Base-by-base conservation (phyloP, 2,329 filamentous ascomycete genomes). In the Plectosphaerella plurivora region DNA sequence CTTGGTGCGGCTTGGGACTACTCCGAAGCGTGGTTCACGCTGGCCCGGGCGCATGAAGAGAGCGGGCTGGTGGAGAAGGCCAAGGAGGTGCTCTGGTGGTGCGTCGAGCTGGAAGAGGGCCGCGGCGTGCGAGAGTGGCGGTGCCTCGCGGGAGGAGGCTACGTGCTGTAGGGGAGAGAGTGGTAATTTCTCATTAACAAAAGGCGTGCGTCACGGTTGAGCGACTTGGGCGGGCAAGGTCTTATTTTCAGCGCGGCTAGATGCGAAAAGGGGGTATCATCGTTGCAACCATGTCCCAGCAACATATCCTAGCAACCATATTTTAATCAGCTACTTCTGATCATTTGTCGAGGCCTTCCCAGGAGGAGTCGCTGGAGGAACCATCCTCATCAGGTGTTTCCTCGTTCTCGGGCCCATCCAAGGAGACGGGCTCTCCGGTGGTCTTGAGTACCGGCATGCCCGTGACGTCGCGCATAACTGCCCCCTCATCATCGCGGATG, bases 1-100 rank as follows among this genome's bases (percentile, higher is more conserved):
- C 81, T 92, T 9, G 93, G 93, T 9, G 79, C 77, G 12, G 89
- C 91, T 0, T 99, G 94, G 94, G 93, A 97, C 68, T 83, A 87
- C 66, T 86, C 89, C 0, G 94, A 97, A 65, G 94, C 93, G 5
- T 99, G 94, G 94, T 93, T 91, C 63, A 83, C 88, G 5, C 79
- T 99, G 35, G 89, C 91, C 1, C 79, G 91, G 57, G 91, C 90
- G 10, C 89, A 97, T 63, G 94, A 99, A 69, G 84, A 91, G 65
- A 89, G 89, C 53, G 89, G 88, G 0, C 89, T 96, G 72, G 70
- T 83, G 2, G 89, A 94, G 37, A 96, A 93, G 74, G 88, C 94
- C 14, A 95, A 92, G 72, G 88, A 94, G 60, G 91, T 92, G 45
- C 78, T 97, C 7, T 97, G 94, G 94, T 97, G 93, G 91, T 96